Evolutionary conservation across 225 moss, liverwort and hornwort species (phyloP).

Genomic region (Neckera pumila): DNA sequence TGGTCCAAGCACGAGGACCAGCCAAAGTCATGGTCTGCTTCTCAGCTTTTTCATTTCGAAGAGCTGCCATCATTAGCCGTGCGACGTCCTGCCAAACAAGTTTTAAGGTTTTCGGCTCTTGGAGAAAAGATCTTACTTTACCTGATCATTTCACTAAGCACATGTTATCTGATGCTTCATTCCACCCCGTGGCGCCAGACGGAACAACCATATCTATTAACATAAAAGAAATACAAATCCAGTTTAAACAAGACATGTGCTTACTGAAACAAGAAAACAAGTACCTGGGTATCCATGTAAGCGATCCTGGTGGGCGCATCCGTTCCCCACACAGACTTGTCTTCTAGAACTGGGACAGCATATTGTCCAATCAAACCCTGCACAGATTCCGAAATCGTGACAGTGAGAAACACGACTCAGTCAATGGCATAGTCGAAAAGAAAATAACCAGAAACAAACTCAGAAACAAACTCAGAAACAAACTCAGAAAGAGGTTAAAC

Average conservation of each 20-base stretch:
- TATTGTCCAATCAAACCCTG: conserved; percentile 89
- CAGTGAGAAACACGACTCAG: not conserved
- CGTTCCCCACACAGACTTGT: conserved; percentile 88
- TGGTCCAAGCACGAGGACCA: conserved; percentile 94
- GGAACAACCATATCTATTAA: not conserved
- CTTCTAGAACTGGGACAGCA: conserved; percentile 84
- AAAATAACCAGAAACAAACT: not conserved
- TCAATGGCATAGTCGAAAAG: not conserved
- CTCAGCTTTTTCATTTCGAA: conserved; percentile 64
- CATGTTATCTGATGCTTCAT: not conserved
- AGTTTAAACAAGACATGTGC: not conserved
- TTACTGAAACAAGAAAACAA: too few relatives aligned
- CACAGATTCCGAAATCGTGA: not conserved
- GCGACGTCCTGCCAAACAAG: conserved; percentile 52
- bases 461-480: not conserved
- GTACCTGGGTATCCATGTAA: conserved; percentile 91
- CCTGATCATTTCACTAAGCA: not conserved
- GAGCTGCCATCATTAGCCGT: conserved; percentile 67
- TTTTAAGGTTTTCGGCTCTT: not conserved
- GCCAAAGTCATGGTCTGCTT: conserved; percentile 58
- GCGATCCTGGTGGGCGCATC: conserved; percentile 89
- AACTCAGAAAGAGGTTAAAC: not conserved
- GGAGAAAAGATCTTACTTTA: not conserved
- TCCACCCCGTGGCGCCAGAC: not conserved
- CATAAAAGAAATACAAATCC: not conserved